Evolutionary conservation across 495 filamentous ascomycete genomes (phyloP).

Genomic region (Penicillium cinerascens): DNA sequence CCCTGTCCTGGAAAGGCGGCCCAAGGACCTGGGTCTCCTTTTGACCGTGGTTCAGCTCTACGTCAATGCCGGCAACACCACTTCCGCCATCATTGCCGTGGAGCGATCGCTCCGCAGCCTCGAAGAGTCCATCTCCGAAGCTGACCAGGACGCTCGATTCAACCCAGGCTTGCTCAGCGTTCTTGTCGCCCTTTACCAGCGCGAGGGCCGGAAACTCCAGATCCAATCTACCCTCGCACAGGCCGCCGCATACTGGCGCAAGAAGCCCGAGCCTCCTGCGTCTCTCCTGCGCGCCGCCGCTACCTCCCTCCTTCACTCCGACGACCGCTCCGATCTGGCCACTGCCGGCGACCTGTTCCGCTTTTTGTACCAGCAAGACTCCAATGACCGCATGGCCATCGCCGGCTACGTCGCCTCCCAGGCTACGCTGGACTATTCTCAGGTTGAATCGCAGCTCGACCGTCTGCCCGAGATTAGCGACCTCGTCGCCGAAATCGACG

Average conservation of each 20-base stretch:
- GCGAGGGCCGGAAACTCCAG: conserved; percentile 71
- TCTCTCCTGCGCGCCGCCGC: conserved; percentile 77
- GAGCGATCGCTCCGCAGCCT: conserved; percentile 70
- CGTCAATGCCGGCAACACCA: conserved; percentile 67
- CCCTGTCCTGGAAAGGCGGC: conserved; percentile 69
- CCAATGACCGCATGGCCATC: conserved; percentile 59
- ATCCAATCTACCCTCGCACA: conserved; percentile 69
- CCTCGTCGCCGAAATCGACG: conserved; percentile 64
- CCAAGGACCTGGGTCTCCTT: conserved; percentile 78
- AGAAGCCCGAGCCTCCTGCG: conserved; percentile 45
- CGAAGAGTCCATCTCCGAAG: conserved; percentile 60
- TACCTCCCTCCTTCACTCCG: conserved; percentile 71
- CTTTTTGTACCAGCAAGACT: conserved; percentile 57
- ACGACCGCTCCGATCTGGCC: conserved; percentile 58
- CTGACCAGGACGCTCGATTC: conserved; percentile 67
- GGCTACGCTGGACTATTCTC: conserved; percentile 60
- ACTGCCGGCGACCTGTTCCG: conserved; percentile 74
- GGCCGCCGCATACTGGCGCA: conserved; percentile 79
- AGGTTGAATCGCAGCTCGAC: conserved; percentile 57
- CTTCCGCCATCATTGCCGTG: conserved; percentile 69
- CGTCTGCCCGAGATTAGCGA: conserved; percentile 62
- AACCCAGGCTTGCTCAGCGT: conserved; percentile 84
- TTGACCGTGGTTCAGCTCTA: conserved; percentile 85
- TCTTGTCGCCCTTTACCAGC: conserved; percentile 74
- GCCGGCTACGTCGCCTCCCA: conserved; percentile 85